Evolutionary conservation across 306 rosid species (phyloP).

Genomic region (Cucurbita pepo): DNA sequence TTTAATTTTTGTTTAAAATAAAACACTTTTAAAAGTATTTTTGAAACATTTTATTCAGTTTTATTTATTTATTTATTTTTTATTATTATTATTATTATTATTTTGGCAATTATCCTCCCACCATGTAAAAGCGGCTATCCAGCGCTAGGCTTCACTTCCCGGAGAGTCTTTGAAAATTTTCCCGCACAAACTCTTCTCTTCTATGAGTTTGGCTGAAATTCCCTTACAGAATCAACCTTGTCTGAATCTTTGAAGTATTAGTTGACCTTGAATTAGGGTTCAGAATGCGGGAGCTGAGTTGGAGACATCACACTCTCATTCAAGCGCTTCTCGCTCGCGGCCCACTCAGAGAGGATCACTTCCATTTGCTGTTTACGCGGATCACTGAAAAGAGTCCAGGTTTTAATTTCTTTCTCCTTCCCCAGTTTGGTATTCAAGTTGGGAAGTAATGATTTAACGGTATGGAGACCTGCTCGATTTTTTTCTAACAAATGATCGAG

Average conservation of each 20-base stretch:
- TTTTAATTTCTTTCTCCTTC: neutral
- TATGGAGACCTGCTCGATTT: neutral
- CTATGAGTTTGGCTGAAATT: neutral
- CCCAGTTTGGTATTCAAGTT: neutral
- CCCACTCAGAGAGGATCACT: conserved; percentile 49
- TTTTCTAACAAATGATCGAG: neutral
- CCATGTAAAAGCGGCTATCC: neutral
- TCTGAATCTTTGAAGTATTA: neutral
- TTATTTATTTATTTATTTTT: too few species aligned
- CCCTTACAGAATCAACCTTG: neutral
- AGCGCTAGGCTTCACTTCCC: neutral
- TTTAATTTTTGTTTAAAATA: too few species aligned
- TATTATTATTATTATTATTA: too few species aligned
- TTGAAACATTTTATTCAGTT: too few species aligned
- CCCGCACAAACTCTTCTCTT: neutral
- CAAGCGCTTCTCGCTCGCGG: conserved; percentile 79
- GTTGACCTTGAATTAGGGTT: conserved; percentile 9
- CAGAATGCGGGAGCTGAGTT: conserved; percentile 32
- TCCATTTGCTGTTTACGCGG: conserved; percentile 42
- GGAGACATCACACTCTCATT: conserved; percentile 56
- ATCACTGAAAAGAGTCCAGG: conserved; percentile 72
- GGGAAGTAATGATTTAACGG: neutral
- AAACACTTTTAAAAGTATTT: too few species aligned
- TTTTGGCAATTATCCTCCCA: neutral
- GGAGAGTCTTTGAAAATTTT: neutral